Percentiles rank a stretch among this genome's conserved stretches.
These are phyloP conservation scores for Tanozyma kutaoensis DNA, from an alignment of 805 yeast species.

Conservation along the genomic window DNA sequence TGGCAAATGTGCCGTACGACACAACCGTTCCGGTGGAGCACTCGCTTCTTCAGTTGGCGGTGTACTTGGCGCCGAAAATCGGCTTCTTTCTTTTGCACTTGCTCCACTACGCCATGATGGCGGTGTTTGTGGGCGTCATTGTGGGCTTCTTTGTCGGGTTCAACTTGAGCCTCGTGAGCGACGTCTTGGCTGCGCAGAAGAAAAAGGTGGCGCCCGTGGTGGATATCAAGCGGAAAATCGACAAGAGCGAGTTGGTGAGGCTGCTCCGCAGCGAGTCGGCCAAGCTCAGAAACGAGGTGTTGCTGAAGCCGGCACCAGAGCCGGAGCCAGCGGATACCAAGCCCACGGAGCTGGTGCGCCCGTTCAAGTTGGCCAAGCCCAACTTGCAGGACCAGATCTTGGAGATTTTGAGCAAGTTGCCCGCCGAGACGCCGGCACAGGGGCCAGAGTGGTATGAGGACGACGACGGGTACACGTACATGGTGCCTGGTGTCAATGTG, in stretches of 20 bases:
- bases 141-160: slow-evolving; percentile 7
- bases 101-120: slow-evolving; percentile 6
- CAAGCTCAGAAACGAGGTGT: background rate
- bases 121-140: slow-evolving; percentile 5
- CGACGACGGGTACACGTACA: slow-evolving; percentile 8
- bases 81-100: slow-evolving; percentile 3
- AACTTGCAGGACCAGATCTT: no score
- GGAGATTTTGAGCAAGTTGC: no score
- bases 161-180: slow-evolving; percentile 4
- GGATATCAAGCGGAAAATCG: background rate
- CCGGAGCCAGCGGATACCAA: background rate
- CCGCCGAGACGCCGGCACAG: no score
- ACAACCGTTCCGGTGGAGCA: slow-evolving; percentile 6
- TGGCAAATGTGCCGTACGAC: slow-evolving; percentile 4
- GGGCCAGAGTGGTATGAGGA: slow-evolving; percentile 6
- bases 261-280: background rate
- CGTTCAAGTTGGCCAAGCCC: no score
- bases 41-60: slow-evolving; percentile 3
- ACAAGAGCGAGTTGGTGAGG: background rate
- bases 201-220: no score
- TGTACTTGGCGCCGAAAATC: slow-evolving; percentile 5
- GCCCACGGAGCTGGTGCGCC: no score
- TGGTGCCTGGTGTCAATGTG: slow-evolving; percentile 1
- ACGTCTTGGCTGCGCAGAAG: slow-evolving; percentile 1
- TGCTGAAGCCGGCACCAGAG: background rate